Evolutionary conservation across 2,329 filamentous ascomycete genomes (phyloP), one percentile per base, ranked within the genome.

Genomic region (Aspergillus brasiliensis): DNA sequence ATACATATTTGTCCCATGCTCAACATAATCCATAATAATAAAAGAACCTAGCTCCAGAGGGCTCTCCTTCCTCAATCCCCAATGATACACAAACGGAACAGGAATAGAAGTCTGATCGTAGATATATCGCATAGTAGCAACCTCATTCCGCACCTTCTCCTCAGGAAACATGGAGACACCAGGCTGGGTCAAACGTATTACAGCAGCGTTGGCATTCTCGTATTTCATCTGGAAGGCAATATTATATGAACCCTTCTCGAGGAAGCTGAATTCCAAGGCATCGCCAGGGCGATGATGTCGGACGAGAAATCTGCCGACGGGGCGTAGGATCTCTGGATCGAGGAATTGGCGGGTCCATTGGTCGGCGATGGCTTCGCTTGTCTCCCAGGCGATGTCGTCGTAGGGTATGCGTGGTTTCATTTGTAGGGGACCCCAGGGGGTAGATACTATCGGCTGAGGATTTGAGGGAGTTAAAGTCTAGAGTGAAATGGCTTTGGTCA

Each of bases 131-230:
- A 73, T 66, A 10, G 68, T 59, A 17, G 65, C 58, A 25, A 73
- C 64, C 60, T 74, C 70, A 56, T 72, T 61, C 8, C 65, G 57
- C 27, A 71, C 65, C 54, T 74, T 74, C 61, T 74, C 70, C 46
- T 62, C 60, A 37, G 66, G 69, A 52, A 67, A 69, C 17, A 66
- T 55, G 25, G 62, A 60, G 25, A 65, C 66, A 51, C 73, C 72
- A 40, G 72, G 67, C 53, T 60, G 63, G 1, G 67, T 52, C 62
- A 75, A 75, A 10, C 66, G 68, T 62, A 75, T 67, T 13, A 73
- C 38, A 5, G 69, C 65, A 11, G 66, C 63, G 54, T 54, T 51
- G 1, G 63, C 66, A 46, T 71, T 62, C 34, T 69, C 60, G 52
- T 63, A 72, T 17, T 65, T 69, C 51, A 75, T 70, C 46, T 65